Evolutionary conservation across 2,329 filamentous ascomycete species (phyloP).

Genomic region (Calonectria henricotiae): DNA sequence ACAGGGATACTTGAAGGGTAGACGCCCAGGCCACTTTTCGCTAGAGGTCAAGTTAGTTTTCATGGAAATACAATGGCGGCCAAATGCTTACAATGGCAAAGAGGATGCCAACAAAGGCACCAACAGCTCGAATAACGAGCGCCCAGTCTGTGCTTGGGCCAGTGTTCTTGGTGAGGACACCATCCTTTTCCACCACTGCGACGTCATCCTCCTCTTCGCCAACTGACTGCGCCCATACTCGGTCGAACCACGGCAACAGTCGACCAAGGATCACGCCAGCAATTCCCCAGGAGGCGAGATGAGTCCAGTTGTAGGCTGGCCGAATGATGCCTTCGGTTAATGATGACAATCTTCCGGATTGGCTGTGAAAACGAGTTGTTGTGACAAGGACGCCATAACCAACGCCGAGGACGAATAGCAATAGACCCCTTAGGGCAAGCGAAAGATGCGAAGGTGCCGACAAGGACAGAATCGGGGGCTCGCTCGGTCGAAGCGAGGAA

Average conservation of each 20-base stretch:
- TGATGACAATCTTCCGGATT: constrained; percentile 72
- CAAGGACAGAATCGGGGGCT: constrained; percentile 51
- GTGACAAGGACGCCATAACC: constrained; percentile 86
- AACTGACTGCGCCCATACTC: constrained; percentile 76
- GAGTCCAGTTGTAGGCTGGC: constrained; percentile 71
- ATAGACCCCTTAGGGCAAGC: constrained; percentile 70
- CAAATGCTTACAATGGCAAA: constrained; percentile 81
- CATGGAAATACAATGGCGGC: constrained; percentile 9
- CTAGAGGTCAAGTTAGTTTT: constrained; percentile 63
- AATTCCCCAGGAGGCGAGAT: constrained; percentile 86
- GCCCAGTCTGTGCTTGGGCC: constrained; percentile 80
- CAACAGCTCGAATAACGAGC: constrained; percentile 71
- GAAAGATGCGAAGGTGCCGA: constrained; percentile 61
- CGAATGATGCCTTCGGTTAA: constrained; percentile 68
- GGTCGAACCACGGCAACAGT: constrained; percentile 88
- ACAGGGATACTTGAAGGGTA: constrained; percentile 92
- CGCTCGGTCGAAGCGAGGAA: constrained; percentile 55
- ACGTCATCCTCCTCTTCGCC: constrained; percentile 57
- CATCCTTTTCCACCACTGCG: constrained; percentile 52
- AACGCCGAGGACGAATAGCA: constrained; percentile 86
- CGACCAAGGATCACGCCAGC: constrained; percentile 85
- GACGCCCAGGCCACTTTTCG: constrained; percentile 94
- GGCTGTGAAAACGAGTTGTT: constrained; percentile 80
- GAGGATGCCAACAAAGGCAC: constrained; percentile 74
- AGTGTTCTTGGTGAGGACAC: constrained; percentile 51